These are phyloP conservation scores for Lichtheimia hyalospora DNA, from an alignment of 371 early-diverging fungal genomes.

Conservation along the genomic window DNA sequence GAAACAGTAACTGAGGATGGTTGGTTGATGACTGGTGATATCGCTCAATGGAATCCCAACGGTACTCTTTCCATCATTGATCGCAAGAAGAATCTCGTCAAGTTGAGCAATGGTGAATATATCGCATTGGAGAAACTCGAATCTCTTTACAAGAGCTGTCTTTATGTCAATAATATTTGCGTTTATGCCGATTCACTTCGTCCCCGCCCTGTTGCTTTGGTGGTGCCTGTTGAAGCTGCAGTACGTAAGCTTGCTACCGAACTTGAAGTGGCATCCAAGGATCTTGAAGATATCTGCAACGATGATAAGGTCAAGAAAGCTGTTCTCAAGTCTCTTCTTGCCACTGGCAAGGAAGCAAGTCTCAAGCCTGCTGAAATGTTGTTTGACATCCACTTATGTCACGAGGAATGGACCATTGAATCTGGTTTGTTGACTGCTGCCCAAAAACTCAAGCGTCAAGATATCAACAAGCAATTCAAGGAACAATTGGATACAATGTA, in stretches of 20 bases:
- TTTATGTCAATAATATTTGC: conserved; percentile 80
- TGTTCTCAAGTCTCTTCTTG: conserved; percentile 24
- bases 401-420: conserved; percentile 88
- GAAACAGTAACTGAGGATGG: conserved; percentile 77
- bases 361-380: conserved; percentile 77
- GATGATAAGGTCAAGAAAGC: conserved; percentile 16
- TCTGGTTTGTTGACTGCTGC: conserved; percentile 85
- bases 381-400: conserved; percentile 61
- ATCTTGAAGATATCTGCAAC: conserved; percentile 30
- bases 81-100: conserved; percentile 83
- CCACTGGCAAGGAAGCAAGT: conserved; percentile 36
- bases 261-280: conserved; percentile 9
- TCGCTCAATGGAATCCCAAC: conserved; percentile 67
- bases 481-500: conserved; percentile 66
- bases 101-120: conserved; percentile 87
- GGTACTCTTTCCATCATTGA: conserved; percentile 79
- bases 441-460: conserved; percentile 88
- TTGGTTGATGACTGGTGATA: conserved; percentile 92
- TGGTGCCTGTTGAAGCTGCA: conserved; percentile 61
- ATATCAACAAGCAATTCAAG: conserved; percentile 65
- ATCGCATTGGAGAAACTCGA: conserved; percentile 97
- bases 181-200: conserved; percentile 80
- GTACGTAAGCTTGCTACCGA: conserved; percentile 11
- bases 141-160: conserved; percentile 79
- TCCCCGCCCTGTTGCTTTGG: conserved; percentile 69